Base-by-base conservation (phyloP, 164 flowering plant genomes). In the Taxillus chinensis region DNA sequence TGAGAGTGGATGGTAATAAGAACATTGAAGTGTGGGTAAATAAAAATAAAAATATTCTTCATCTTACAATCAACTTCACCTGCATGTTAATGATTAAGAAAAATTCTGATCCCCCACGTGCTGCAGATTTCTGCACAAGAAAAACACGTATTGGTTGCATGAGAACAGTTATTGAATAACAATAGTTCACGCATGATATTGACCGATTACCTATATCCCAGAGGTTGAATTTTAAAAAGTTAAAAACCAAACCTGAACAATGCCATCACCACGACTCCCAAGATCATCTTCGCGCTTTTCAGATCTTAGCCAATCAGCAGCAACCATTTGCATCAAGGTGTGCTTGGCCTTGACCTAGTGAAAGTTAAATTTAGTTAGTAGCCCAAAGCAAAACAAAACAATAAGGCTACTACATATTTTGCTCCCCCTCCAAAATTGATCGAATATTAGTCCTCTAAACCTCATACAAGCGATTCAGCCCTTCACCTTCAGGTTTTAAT, bases 71-170 rank as follows among this genome's bases (percentile, higher is more conserved):
- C 11, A 4, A 39, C 48, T 41, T 73, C 17, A 87, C 98, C 85
- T 93, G 98, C 67, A 93, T 82, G 70, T 89, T 90, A 41, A 93
- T 80, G 16, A 93, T 65, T 61, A 93, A 83, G 73, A 90, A 93
- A 76, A 90, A 93, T 59, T 93, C 97, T 13, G 83, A 84, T 48
- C 96, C 82, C 56, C 92, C 95, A 27, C 71, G 68, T 46, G 74
- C 82, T 56, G 91, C 98, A 79, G 74, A 86, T 74, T 83, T 79
- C 97, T 90, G 84, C 74, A 71, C 7, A 63, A 57, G 14, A 8
- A 11, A 11, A 48, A 11, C 51, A 48, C 13, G 12, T 3, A 48
- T 48, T 3, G 51, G 12, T 14, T 11, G 13, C 13, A 11, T 48
- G 8, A 43, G 46, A 9, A 43, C 8, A 43, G 10, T 43, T 27